These are phyloP conservation scores for Brachypodium distachyon DNA, from an alignment of 202 grass and related monocot genomes.

Conservation along the genomic window DNA sequence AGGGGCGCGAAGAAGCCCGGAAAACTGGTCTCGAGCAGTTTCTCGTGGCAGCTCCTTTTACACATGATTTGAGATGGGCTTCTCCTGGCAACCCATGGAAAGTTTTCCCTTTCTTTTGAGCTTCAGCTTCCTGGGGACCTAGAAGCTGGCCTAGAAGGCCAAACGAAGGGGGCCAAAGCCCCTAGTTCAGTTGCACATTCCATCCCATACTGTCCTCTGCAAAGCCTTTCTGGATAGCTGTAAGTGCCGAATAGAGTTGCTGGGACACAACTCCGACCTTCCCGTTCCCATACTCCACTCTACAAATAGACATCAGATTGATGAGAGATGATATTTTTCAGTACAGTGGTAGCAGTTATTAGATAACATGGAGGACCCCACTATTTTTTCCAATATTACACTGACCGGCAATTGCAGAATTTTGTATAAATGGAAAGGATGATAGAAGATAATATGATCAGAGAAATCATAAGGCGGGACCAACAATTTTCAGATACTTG, in stretches of 20 bases:
- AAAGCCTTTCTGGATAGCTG: slow-evolving; percentile 62
- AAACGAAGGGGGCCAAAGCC: too few relatives aligned
- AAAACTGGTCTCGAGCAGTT: too few relatives aligned
- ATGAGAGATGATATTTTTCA: not conserved
- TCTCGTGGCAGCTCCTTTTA: too few relatives aligned
- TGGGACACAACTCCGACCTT: slow-evolving; percentile 64
- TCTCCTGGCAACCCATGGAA: too few relatives aligned
- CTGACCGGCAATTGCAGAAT: not conserved
- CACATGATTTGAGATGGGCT: too few relatives aligned
- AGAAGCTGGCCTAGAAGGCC: too few relatives aligned
- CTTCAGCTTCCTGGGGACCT: too few relatives aligned
- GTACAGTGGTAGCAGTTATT: not conserved
- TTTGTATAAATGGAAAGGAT: not conserved
- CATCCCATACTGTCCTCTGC: slow-evolving; percentile 55
- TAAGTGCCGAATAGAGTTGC: slow-evolving; percentile 54
- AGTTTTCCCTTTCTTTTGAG: too few relatives aligned
- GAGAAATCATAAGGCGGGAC: not conserved
- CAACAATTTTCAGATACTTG: not conserved
- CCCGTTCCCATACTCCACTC: slow-evolving; percentile 62
- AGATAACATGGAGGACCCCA: not conserved
- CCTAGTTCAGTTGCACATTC: slow-evolving; percentile 36
- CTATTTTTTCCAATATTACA: not conserved
- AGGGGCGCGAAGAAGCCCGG: too few relatives aligned
- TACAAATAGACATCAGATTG: slow-evolving; percentile 24
- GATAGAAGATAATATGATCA: not conserved